Evolutionary conservation across 176 grass and related monocot genomes (phyloP), one percentile per base, ranked within the genome.

Genomic region (Oryza punctata): DNA sequence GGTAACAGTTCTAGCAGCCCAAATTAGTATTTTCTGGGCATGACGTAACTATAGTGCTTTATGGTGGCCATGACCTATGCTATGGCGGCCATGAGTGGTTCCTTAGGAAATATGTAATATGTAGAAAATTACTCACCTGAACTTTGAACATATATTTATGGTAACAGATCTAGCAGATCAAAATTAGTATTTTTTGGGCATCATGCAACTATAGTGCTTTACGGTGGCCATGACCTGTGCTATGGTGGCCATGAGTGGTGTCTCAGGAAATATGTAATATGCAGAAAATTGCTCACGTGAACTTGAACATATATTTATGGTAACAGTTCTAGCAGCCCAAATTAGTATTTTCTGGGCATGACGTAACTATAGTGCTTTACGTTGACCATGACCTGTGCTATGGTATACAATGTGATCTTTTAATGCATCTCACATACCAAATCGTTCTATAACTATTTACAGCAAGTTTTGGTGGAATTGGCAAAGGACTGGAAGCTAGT

Each of bases 401-500:
- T 78, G 14, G 16, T 70, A 70, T 78, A 33, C 70, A 49, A 19
- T 80, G 18, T 85, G 63, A 30, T 14, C 30, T 84, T 76, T 26
- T 9, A 21, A 81, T 78, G 57, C 2, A 60, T 78, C 65, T 66
- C 68, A 67, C 32, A 65, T 80, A n/a, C 68, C 72, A 81, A 67
- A 73, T 77, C 35, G 45, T 54, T 82, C 54, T 65, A 63, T 50
- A 72, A 61, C 28, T 82, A 87, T 38, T 84, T 87, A 69, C 91
- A 98, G 96, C 85, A 95, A 95, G 90, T 98, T 85, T 37, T 85
- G 26, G 21, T 81, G 47, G 89, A 93, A 78, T 78, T 98, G 63
- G 85, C 87, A 4, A 98, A 90, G 85, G 93, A 98, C 40, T 81
- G 85, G 72, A 98, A 98, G 91, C 87, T 98, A 68, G 89, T 98